Percentiles rank a stretch among this genome's conserved stretches.
Evolutionary conservation across 176 grass and related monocot species (phyloP).

Genomic region (Aegilops speltoides): DNA sequence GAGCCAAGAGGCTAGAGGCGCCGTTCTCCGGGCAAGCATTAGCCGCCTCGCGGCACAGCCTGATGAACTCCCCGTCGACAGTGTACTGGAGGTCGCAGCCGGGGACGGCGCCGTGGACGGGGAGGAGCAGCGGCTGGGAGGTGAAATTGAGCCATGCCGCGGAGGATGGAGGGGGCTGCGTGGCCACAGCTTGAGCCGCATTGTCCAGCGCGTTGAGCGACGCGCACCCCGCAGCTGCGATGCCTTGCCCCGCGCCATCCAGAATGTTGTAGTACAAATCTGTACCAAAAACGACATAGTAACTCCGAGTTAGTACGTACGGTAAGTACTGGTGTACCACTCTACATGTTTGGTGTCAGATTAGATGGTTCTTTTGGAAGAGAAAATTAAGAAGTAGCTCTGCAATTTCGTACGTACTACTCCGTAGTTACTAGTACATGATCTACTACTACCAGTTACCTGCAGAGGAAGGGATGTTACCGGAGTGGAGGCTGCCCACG

Average conservation of each 20-base stretch:
- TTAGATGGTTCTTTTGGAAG: not conserved
- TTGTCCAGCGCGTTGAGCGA: not conserved
- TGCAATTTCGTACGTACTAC: too few species aligned
- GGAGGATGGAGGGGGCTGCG: constrained; percentile 21
- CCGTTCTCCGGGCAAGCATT: constrained; percentile 9
- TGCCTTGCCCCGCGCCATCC: constrained; percentile 41
- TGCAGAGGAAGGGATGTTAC: constrained; percentile 39
- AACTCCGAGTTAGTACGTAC: constrained; percentile 1
- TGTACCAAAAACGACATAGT: constrained; percentile 24
- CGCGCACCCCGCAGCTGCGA: constrained; percentile 22
- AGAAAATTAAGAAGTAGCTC: not conserved
- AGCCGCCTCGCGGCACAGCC: constrained; percentile 17
- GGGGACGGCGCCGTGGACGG: constrained; percentile 5
- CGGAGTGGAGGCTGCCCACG: constrained; percentile 51
- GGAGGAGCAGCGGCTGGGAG: constrained; percentile 27
- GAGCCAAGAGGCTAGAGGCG: not conserved
- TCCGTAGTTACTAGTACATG: not conserved
- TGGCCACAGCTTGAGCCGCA: constrained; percentile 8
- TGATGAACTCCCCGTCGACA: constrained; percentile 43
- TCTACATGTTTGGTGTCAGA: not conserved
- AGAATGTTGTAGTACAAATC: constrained; percentile 69
- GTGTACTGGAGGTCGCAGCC: constrained; percentile 33
- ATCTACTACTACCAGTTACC: not conserved
- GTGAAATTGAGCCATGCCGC: constrained; percentile 32
- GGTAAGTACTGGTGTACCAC: not conserved